Percentiles rank a stretch among this genome's conserved stretches.
Conservation (phyloP, 352 stramenopile genomes). For the Phytophthora quininea region DNA sequence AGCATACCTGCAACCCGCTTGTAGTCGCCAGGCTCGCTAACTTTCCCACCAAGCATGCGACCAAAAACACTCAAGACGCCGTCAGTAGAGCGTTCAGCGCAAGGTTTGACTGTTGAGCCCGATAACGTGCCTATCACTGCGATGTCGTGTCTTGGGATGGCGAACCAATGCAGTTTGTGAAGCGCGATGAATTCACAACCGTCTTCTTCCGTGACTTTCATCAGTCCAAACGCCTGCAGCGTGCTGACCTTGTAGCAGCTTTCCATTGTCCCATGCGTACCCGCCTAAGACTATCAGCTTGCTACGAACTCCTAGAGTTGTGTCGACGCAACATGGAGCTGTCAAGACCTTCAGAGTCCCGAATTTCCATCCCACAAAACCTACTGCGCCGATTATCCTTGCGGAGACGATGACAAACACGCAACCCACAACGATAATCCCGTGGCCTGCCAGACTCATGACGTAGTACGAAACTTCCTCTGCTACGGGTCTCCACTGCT, state of each 20-base stretch:
- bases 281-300: conserved; percentile 19
- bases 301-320: conserved; percentile 7
- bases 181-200: conserved; percentile 22
- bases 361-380: conserved; percentile 13
- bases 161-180: conserved; percentile 18
- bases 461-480: conserved; percentile 20
- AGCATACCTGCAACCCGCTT: conserved; percentile 2
- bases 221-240: conserved; percentile 28
- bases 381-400: conserved; percentile 16
- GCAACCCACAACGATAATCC: conserved; percentile 19
- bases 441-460: conserved; percentile 21
- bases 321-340: conserved; percentile 23
- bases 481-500: not conserved
- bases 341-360: conserved; percentile 9
- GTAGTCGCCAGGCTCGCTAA: not conserved
- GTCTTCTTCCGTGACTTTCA: conserved; percentile 16
- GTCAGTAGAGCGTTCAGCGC: conserved; percentile 1
- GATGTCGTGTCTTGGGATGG: conserved; percentile 12
- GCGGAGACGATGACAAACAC: conserved; percentile 19
- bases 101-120: conserved; percentile 2
- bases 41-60: conserved; percentile 3
- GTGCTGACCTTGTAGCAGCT: conserved; percentile 18
- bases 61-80: conserved; percentile 16
- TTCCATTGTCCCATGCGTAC: conserved; percentile 14
- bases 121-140: conserved; percentile 12